Conservation (phyloP, 1,284 basidiomycete species). For the Ceratobasidium sp. region DNA sequence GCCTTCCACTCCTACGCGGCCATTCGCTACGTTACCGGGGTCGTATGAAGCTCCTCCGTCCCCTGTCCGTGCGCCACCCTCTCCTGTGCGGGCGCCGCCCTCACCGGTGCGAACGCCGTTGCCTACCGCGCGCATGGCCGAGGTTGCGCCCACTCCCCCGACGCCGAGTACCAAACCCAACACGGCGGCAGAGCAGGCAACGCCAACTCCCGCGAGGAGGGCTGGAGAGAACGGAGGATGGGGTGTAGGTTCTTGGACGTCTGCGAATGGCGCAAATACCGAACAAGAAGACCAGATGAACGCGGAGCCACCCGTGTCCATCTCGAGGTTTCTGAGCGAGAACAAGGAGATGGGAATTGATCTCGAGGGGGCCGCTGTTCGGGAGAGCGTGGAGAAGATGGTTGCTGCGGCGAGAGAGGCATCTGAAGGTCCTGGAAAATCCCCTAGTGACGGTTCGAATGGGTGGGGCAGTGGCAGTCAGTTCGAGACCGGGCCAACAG, state of each 20-base stretch:
- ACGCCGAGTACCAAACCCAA: slow-evolving; percentile 17
- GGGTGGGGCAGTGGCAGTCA: slow-evolving; percentile 33
- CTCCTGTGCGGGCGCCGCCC: slow-evolving; percentile 15
- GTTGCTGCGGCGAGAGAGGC: slow-evolving; percentile 18
- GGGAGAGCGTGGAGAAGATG: slow-evolving; percentile 41
- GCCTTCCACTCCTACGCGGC: slow-evolving; percentile 24
- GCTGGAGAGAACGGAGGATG: background rate
- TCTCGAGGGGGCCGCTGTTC: slow-evolving; percentile 17
- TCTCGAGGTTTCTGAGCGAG: slow-evolving; percentile 39
- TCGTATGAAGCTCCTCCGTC: slow-evolving; percentile 4
- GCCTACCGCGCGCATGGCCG: background rate
- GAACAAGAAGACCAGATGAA: background rate
- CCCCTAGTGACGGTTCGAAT: background rate
- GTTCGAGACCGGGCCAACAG: slow-evolving; percentile 29
- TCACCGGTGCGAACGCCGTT: slow-evolving; percentile 15
- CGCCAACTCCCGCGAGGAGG: slow-evolving; percentile 7
- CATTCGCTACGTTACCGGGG: slow-evolving; percentile 21
- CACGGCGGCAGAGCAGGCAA: background rate
- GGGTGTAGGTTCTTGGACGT: slow-evolving; percentile 16
- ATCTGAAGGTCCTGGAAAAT: background rate
- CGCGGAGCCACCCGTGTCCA: slow-evolving; percentile 17
- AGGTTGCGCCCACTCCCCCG: background rate
- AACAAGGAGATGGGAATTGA: slow-evolving; percentile 44
- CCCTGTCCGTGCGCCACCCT: slow-evolving; percentile 9
- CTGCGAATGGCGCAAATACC: background rate